Percentiles rank a stretch among this genome's conserved stretches.
Evolutionary conservation across 108 stramenopile genomes (phyloP).

Genomic region (Skeletonema tropicum): DNA sequence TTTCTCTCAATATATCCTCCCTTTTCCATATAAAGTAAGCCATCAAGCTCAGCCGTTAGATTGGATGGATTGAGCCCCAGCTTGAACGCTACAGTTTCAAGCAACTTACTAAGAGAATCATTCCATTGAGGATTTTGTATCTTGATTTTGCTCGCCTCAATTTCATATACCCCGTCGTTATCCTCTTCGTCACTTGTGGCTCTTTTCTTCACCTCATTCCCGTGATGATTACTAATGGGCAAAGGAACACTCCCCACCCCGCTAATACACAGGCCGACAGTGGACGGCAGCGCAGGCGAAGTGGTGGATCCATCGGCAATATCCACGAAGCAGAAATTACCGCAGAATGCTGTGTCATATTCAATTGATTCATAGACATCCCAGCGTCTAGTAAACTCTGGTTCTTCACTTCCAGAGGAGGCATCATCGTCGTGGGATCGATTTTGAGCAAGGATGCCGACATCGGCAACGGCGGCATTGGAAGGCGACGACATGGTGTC

Average conservation of each 20-base stretch:
- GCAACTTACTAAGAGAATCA: neutral
- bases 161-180: neutral
- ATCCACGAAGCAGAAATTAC: constrained; percentile 7
- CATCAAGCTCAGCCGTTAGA: constrained; percentile 25
- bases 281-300: constrained; percentile 15
- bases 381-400: neutral
- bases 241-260: constrained; percentile 19
- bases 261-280: constrained; percentile 16
- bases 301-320: constrained; percentile 14
- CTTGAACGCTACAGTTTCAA: constrained; percentile 15
- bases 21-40: constrained; percentile 20
- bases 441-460: constrained; percentile 9
- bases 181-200: neutral
- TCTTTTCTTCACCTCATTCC: constrained; percentile 1
- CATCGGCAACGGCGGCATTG: constrained; percentile 5
- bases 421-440: neutral
- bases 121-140: constrained; percentile 24
- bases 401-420: neutral
- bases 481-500: neutral
- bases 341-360: neutral
- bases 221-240: constrained; percentile 17
- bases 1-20: constrained; percentile 16
- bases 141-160: constrained; percentile 7
- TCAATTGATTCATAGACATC: neutral
- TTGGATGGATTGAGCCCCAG: constrained; percentile 12